Evolutionary conservation across 169 alveolate species (phyloP), one percentile per base, ranked within the genome.

Genomic region (Babesia ovata): DNA sequence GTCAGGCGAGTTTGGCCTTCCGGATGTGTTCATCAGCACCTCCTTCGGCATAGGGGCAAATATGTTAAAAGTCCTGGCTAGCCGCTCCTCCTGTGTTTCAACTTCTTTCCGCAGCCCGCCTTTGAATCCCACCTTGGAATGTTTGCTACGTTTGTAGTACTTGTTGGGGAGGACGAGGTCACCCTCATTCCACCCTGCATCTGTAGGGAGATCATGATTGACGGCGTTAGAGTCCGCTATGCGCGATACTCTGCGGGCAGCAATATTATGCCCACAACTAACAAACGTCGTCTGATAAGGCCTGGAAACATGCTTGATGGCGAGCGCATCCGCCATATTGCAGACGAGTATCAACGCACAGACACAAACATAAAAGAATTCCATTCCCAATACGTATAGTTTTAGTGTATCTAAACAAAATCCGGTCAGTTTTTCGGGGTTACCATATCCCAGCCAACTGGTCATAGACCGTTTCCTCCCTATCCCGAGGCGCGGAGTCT

Each of bases 361-460:
- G 39, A 33, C 6, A 33, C 2, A 2, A 33, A 33, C 39, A 6
- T 33, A 33, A 6, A 2, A 33, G 39, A 33, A 33, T 33, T 6
- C 39, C 39, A 33, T 33, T 33, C 39, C 39, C 6, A 6, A 33
- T 6, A 33, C 6, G 39, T 6, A 33, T 33, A 33, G 39, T 33
- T 33, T 33, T 4, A 33, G 39, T 33, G 6, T 6, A 2, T 2
- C 39, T 33, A 4, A 33, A 33, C 50, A 17, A 16, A 45, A 8
- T 13, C 11, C 10, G 19, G 10, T 7, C 50, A 2, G 50, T 4
- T 10, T 4, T 13, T 13, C 28, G 19, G 39, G 21, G 48, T 50
- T 33, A 75, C 84, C 84, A 75, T 63, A 75, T 75, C 26, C 70
- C 76, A 13, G 76, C 63, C 58, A 75, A 36, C 24, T 75, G 73